Percentiles rank a stretch among this genome's conserved stretches.
These are phyloP conservation scores for Serendipita sp. DNA, from an alignment of 768 basidiomycete species.

Conservation along the genomic window DNA sequence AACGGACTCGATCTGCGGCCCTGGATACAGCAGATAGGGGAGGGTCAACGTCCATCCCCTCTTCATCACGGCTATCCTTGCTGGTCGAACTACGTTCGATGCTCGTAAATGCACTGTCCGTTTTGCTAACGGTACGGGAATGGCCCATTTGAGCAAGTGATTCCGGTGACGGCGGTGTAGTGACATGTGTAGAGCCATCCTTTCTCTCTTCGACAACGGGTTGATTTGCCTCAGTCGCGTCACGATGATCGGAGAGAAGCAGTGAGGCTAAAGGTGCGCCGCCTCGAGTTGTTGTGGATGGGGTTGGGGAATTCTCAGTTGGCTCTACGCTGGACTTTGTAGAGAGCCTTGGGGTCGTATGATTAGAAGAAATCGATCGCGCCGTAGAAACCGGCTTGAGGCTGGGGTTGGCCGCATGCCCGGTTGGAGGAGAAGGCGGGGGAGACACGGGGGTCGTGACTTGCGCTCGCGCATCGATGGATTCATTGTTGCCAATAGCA, in stretches of 20 bases:
- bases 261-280: background rate
- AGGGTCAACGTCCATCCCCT: background rate
- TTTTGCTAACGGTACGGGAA: background rate
- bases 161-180: background rate
- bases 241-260: background rate
- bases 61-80: background rate
- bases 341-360: background rate
- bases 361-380: background rate
- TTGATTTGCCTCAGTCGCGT: background rate
- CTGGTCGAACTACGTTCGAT: background rate
- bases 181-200: background rate
- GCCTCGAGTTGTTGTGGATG: background rate
- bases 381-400: background rate
- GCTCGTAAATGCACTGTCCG: background rate
- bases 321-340: background rate
- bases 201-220: background rate
- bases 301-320: background rate
- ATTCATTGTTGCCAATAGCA: background rate
- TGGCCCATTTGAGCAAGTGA: background rate
- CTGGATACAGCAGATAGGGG: background rate
- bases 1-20: background rate
- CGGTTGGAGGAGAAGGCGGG: conserved; percentile 1
- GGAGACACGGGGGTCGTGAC: background rate
- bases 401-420: background rate
- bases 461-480: background rate